phyloP scores from a whole-genome alignment of 1,284 basidiomycete species.

The Golubevia pallescens region DNA sequence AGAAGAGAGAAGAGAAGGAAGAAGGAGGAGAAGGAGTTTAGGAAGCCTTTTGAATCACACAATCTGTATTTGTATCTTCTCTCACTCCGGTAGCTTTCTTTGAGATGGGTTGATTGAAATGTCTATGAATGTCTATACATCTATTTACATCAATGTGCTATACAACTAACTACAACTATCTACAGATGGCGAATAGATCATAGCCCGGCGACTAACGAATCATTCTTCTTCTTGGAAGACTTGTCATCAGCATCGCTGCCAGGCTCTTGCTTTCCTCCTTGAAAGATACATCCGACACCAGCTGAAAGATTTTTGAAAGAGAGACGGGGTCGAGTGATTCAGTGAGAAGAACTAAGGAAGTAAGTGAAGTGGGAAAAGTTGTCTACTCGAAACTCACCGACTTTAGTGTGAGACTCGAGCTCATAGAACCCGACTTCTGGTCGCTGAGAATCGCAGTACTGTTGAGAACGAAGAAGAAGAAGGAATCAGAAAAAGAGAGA shows the following conservation, averaged over 20 bases:
- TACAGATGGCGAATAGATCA: no score
- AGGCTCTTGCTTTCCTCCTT: neutral
- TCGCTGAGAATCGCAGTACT: slow-evolving; percentile 24
- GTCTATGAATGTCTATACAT: no score
- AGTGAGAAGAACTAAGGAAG: no score
- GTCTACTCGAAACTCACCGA: slow-evolving; percentile 9
- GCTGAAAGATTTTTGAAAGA: neutral
- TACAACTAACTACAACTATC: no score
- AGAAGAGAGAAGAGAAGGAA: slow-evolving; percentile 20
- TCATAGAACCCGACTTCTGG: slow-evolving; percentile 57
- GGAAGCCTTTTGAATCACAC: no score
- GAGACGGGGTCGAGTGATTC: no score
- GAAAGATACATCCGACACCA: neutral
- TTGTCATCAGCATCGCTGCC: neutral
- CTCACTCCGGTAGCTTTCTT: no score
- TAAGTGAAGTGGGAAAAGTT: no score
- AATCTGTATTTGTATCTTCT: no score
- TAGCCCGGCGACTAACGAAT: neutral
- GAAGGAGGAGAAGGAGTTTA: neutral
- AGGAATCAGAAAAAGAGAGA: slow-evolving; percentile 5
- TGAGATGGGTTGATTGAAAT: no score
- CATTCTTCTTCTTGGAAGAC: neutral
- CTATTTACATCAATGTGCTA: no score
- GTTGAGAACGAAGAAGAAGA: slow-evolving; percentile 10
- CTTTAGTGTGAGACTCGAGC: slow-evolving; percentile 21